Evolutionary conservation across 1,139 yeast genomes (phyloP), one percentile per base, ranked within the genome.

Genomic region (Pichia sp.): DNA sequence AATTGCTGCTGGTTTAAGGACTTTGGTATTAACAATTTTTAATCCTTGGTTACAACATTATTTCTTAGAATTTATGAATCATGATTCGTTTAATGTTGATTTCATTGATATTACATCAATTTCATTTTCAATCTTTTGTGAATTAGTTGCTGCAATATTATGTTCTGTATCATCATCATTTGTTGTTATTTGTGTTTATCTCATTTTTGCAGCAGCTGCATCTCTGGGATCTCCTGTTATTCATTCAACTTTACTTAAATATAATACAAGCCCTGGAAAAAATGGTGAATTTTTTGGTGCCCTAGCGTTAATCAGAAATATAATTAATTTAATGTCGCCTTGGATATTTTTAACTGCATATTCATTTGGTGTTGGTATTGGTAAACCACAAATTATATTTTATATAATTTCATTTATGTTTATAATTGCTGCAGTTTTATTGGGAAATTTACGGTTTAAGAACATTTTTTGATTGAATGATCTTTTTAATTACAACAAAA

Each of bases 201-300:
- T 70, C 11, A 54, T 64, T 1, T 51, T 78, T n/a, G 65, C 76
- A 2, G 64, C 83, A 1, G 57, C 80, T 35, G 79, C 80, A 0
- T 64, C 79, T 0, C 40, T 74, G 8, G 64, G 64, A 3, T 55
- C 68, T 1, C 85, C 86, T 0, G 66, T 76, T 1, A 50, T 78
- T 27, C 74, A 73, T 48, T 67, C 76, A 6, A 55, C 78, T 3
- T 56, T 79, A 33, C 70, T 77, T 47, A 80, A 79, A 57, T 76
- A 75, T 54, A 71, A 70, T 41, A 28, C 47, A 16, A 68, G 70
- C 3, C 67, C 68, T 28, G 67, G 68, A 23, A 67, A 66, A 50
- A 66, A 73, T 4, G 82, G 82, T 11, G 78, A 75, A 54, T 67
- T 74, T 44, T 75, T 75, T 57, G 81, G 80, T 2, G 77, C 74